A percentile compares a stretch with the other conserved stretches of the same genome.
Conservation (phyloP, 2,329 filamentous ascomycete genomes). For the Pestalotiopsis sp. region DNA sequence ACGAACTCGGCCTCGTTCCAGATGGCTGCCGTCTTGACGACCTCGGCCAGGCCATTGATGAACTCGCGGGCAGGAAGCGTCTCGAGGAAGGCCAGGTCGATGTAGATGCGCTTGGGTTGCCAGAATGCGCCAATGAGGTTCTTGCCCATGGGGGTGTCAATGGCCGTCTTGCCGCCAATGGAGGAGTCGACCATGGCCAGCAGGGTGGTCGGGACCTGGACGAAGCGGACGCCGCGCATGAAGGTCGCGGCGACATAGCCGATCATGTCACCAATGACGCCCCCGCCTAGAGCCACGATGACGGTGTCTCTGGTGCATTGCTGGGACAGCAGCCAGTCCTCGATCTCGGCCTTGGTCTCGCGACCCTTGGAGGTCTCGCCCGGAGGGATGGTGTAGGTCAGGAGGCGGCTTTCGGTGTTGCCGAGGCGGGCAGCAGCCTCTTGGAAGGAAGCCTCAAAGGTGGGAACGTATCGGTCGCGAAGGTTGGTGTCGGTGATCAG, state of each 20-base stretch:
- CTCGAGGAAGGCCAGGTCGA: constrained; percentile 89
- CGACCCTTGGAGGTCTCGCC: constrained; percentile 93
- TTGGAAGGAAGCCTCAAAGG: constrained; percentile 69
- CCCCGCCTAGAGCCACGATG: constrained; percentile 90
- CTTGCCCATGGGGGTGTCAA: constrained; percentile 94
- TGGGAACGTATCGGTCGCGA: constrained; percentile 74
- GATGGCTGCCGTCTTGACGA: constrained; percentile 96
- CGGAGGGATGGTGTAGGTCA: constrained; percentile 84
- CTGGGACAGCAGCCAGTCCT: constrained; percentile 94
- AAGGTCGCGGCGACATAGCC: constrained; percentile 97
- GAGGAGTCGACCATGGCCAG: constrained; percentile 98
- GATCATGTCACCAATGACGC: constrained; percentile 97
- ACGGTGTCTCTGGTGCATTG: constrained; percentile 95
- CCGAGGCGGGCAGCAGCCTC: constrained; percentile 31
- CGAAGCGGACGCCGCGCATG: constrained; percentile 95
- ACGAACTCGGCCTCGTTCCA: constrained; percentile 89
- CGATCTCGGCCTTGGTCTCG: constrained; percentile 90
- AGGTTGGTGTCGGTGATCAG: constrained; percentile 97
- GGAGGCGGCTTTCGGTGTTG: constrained; percentile 61
- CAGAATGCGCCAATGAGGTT: constrained; percentile 95
- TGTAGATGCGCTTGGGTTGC: constrained; percentile 92
- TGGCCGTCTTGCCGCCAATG: constrained; percentile 97
- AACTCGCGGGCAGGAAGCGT: constrained; percentile 89
- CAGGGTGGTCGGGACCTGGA: constrained; percentile 93
- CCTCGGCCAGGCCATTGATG: constrained; percentile 98